These are phyloP conservation scores for Silene coronaria DNA, from an alignment of 179 eudicot genomes.

Conservation along the genomic window DNA sequence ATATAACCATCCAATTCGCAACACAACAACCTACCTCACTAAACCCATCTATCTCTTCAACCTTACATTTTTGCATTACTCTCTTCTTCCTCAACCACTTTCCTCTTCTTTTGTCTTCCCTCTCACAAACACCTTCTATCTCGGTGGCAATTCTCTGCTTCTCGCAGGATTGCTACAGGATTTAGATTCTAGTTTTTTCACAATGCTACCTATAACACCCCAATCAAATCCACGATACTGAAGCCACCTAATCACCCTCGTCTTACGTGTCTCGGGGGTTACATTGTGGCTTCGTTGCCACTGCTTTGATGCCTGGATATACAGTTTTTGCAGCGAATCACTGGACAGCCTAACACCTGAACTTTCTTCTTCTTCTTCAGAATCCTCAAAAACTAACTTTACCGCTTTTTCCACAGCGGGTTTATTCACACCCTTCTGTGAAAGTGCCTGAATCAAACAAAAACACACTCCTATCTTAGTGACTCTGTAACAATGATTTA, in stretches of 20 bases:
- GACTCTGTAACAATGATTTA: neutral
- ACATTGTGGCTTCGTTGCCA: constrained; percentile 49
- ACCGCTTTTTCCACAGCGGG: constrained; percentile 54
- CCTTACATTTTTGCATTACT: too few species aligned
- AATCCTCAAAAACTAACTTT: constrained; percentile 60
- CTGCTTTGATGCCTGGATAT: constrained; percentile 54
- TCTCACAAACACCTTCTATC: too few species aligned
- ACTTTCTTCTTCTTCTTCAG: constrained; percentile 33
- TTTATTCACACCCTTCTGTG: constrained; percentile 59
- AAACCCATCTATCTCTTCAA: too few species aligned
- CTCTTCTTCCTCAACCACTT: too few species aligned
- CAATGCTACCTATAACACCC: constrained; percentile 40
- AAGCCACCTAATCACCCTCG: constrained; percentile 69
- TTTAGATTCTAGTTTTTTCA: constrained; percentile 53
- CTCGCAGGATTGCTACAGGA: constrained; percentile 20
- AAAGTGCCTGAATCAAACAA: constrained; percentile 51
- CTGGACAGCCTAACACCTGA: constrained; percentile 45
- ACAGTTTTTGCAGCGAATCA: constrained; percentile 46
- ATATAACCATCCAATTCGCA: too few species aligned
- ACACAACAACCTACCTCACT: too few species aligned
- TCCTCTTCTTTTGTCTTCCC: too few species aligned
- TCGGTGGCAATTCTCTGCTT: too few species aligned
- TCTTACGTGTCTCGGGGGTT: constrained; percentile 47
- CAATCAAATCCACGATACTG: constrained; percentile 79
- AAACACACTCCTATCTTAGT: constrained; percentile 18